Base-by-base conservation (phyloP, 495 filamentous ascomycete genomes). In the Chaetomium cochliodes region DNA sequence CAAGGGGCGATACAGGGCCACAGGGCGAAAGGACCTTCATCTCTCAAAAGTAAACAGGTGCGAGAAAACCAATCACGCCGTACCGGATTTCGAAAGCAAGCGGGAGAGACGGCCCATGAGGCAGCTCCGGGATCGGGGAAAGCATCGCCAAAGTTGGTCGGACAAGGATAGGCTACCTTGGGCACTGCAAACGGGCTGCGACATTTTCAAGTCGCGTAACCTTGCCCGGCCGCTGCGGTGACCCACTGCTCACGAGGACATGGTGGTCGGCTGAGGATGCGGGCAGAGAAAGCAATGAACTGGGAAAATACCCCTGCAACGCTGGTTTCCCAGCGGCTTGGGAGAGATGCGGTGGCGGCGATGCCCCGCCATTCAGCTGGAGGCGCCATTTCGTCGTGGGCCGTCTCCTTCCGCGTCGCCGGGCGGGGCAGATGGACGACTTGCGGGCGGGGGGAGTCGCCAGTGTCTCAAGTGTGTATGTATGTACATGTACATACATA, bases 51-150 rank as follows among this genome's bases (percentile, higher is more conserved):
- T 37, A 37, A 23, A 13, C n/a, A 13, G 2, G 23, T 57, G 54
- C n/a, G 33, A 37, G 13, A 28, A 57, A 25, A 18, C 54, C n/a
- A 12, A 18, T 53, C n/a, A 26, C 18, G 52, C 52, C 16, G 28
- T 13, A 22, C 28, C 18, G 28, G 52, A 33, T 0, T 4, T 33
- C n/a, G 28, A 0, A 23, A 41, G 15, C 46, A 52, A 37, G 25
- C 5, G 26, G 22, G 59, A 42, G 18, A 3, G 41, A 15, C 13
- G 13, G 3, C 2, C 41, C 41, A 44, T 5, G 13, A 18, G 5
- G 18, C 13, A 8, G 33, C 67, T 67, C 68, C 65, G 65, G 42
- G 62, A 70, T 67, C 65, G 68, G 68, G 30, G 65, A 60, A 59
- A 25, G 58, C 59, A 52, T 58, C 58, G 22, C 60, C 39, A 11